phyloP scores from a whole-genome alignment of 2,329 filamentous ascomycete genomes.

The Helotiales sp. region DNA sequence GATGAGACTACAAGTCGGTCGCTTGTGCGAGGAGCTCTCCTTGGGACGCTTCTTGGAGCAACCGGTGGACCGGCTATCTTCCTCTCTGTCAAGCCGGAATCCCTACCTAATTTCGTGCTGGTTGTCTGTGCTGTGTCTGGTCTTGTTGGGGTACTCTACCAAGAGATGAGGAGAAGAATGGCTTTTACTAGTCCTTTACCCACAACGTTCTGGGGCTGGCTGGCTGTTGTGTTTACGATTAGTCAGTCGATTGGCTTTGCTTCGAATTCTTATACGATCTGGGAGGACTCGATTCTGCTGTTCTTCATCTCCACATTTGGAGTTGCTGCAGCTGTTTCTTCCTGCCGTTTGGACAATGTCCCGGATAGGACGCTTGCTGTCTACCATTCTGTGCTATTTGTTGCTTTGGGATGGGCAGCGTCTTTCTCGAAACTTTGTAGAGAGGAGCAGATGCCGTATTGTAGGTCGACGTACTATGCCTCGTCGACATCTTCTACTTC shows the following conservation, averaged over 20 bases:
- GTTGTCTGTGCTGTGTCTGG: constrained; percentile 35
- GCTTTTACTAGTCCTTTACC: constrained; percentile 63
- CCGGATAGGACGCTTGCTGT: constrained; percentile 76
- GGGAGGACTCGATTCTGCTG: constrained; percentile 93
- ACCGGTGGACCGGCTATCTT: constrained; percentile 33
- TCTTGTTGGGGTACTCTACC: constrained; percentile 49
- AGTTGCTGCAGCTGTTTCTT: constrained; percentile 72
- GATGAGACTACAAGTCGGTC: constrained; percentile 36
- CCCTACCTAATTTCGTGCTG: constrained; percentile 34
- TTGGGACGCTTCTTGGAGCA: constrained; percentile 37
- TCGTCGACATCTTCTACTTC: constrained; percentile 92
- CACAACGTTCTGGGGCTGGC: constrained; percentile 84
- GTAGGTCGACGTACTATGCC: constrained; percentile 92
- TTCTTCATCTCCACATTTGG: constrained; percentile 93
- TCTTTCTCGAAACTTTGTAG: constrained; percentile 92
- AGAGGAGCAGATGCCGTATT: constrained; percentile 98
- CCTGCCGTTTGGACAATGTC: constrained; percentile 71
- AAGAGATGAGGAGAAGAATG: constrained; percentile 33
- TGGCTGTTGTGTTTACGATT: constrained; percentile 79
- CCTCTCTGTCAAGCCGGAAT: constrained; percentile 25
- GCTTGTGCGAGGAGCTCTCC: constrained; percentile 35
- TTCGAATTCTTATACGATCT: constrained; percentile 97
- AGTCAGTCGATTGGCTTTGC: constrained; percentile 92
- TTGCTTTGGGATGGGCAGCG: constrained; percentile 76
- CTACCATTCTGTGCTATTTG: constrained; percentile 85